A percentile compares a stretch with the other conserved stretches of the same genome.
Evolutionary conservation across 164 flowering plant species (phyloP).

Genomic region (Cinnamomum micranthum): DNA sequence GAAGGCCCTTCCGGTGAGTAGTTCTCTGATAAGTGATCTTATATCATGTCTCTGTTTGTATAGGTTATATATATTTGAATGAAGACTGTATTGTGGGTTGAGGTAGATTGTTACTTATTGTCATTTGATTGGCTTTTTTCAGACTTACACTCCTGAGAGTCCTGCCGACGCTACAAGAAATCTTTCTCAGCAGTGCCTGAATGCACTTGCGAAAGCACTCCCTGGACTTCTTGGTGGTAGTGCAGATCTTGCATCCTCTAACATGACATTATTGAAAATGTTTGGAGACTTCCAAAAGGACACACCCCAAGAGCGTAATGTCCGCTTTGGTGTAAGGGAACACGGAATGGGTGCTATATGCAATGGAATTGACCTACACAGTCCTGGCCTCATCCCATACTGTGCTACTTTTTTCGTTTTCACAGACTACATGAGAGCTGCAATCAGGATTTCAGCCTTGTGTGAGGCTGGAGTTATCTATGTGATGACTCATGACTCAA

Average conservation of each 20-base stretch:
- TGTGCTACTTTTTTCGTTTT: slow-evolving; percentile 98
- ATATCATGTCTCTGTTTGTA: background rate
- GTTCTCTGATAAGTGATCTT: background rate
- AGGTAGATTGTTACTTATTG: slow-evolving; percentile 1
- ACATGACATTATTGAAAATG: slow-evolving; percentile 91
- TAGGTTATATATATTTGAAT: background rate
- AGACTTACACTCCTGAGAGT: slow-evolving; percentile 93
- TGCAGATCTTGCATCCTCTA: slow-evolving; percentile 98
- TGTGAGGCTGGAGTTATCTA: slow-evolving; percentile 80
- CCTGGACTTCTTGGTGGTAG: slow-evolving; percentile 97
- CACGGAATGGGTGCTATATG: slow-evolving; percentile 96
- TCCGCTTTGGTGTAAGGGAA: slow-evolving; percentile 93
- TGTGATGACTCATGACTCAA: slow-evolving; percentile 98
- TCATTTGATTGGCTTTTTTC: slow-evolving; percentile 13
- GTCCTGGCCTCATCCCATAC: slow-evolving; percentile 89
- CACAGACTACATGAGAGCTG: slow-evolving; percentile 98
- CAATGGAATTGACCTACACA: slow-evolving; percentile 89
- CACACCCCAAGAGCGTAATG: slow-evolving; percentile 86
- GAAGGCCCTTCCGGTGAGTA: slow-evolving; percentile 93
- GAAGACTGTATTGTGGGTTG: background rate
- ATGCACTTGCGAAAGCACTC: slow-evolving; percentile 81
- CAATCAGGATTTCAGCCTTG: slow-evolving; percentile 90
- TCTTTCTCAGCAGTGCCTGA: slow-evolving; percentile 71
- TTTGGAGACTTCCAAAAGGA: slow-evolving; percentile 92
- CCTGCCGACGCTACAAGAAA: slow-evolving; percentile 94